Conservation (phyloP, 176 grass and related monocot species). For the Hsuehochloa calcarea region DNA sequence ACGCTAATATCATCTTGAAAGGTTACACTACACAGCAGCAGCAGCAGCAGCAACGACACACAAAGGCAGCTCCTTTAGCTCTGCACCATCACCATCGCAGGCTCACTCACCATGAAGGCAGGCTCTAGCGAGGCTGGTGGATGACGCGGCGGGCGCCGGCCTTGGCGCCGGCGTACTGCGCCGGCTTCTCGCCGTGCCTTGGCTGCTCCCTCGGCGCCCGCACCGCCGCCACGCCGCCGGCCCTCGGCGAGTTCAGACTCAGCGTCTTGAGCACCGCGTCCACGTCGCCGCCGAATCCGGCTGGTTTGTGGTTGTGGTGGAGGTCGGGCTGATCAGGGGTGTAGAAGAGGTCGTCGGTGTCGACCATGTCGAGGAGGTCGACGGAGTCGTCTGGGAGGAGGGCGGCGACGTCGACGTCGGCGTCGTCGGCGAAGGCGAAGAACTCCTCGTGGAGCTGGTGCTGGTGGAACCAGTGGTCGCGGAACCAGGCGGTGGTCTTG, state of each 20-base stretch:
- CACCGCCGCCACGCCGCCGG: neutral
- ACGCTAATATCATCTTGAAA: conserved; percentile 13
- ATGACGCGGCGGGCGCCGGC: conserved; percentile 41
- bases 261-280: conserved; percentile 45
- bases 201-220: conserved; percentile 21
- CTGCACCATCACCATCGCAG: neutral
- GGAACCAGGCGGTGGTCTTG: conserved; percentile 88
- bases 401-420: conserved; percentile 44
- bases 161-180: conserved; percentile 41
- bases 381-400: conserved; percentile 75
- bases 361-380: conserved; percentile 63
- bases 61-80: conserved; percentile 18
- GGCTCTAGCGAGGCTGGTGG: conserved; percentile 78
- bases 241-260: conserved; percentile 42
- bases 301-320: neutral
- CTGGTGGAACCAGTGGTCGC: conserved; percentile 86
- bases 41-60: conserved; percentile 20
- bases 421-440: conserved; percentile 23
- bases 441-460: conserved; percentile 66
- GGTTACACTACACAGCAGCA: conserved; percentile 39
- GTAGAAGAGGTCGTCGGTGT: conserved; percentile 53
- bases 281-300: conserved; percentile 31
- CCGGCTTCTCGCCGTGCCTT: conserved; percentile 48
- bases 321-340: conserved; percentile 8
- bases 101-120: neutral